These are phyloP conservation scores for Pythium scleroteichum DNA, from an alignment of 352 stramenopile species.

Conservation along the genomic window DNA sequence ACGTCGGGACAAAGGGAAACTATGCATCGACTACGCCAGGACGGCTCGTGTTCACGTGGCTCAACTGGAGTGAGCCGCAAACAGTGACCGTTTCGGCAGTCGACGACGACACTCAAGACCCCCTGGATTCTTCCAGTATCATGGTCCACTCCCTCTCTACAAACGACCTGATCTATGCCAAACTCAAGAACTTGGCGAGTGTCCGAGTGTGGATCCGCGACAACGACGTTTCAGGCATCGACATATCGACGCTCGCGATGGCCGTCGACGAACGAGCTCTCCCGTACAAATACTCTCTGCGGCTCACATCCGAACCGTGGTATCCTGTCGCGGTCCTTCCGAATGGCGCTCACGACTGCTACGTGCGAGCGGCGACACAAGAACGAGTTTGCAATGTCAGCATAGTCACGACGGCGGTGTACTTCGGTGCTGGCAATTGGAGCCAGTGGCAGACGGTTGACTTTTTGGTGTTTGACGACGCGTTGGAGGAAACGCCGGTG, in stretches of 20 bases:
- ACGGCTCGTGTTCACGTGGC: conserved; percentile 62
- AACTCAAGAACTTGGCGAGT: conserved; percentile 36
- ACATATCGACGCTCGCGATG: conserved; percentile 46
- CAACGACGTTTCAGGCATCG: conserved; percentile 61
- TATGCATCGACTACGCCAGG: conserved; percentile 33
- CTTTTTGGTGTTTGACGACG: conserved; percentile 64
- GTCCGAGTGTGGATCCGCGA: conserved; percentile 61
- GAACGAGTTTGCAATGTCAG: conserved; percentile 60
- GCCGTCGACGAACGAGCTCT: conserved; percentile 38
- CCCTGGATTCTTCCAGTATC: conserved; percentile 41
- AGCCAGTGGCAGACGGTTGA: conserved; percentile 58
- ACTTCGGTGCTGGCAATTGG: conserved; percentile 67
- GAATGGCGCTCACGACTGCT: conserved; percentile 55
- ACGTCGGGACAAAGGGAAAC: conserved; percentile 53
- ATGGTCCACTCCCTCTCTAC: conserved; percentile 56
- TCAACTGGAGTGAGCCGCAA: conserved; percentile 65
- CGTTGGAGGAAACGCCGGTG: conserved; percentile 49
- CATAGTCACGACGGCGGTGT: conserved; percentile 41
- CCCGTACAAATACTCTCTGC: conserved; percentile 45
- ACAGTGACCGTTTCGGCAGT: conserved; percentile 52
- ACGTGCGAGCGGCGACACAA: conserved; percentile 31
- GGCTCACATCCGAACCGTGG: conserved; percentile 71
- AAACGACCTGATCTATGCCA: conserved; percentile 72
- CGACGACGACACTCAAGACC: conserved; percentile 62
- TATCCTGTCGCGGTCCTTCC: conserved; percentile 45